Evolutionary conservation across 1,284 basidiomycete species (phyloP), one percentile per base, ranked within the genome.

Genomic region (Macrocystidia cucumis): DNA sequence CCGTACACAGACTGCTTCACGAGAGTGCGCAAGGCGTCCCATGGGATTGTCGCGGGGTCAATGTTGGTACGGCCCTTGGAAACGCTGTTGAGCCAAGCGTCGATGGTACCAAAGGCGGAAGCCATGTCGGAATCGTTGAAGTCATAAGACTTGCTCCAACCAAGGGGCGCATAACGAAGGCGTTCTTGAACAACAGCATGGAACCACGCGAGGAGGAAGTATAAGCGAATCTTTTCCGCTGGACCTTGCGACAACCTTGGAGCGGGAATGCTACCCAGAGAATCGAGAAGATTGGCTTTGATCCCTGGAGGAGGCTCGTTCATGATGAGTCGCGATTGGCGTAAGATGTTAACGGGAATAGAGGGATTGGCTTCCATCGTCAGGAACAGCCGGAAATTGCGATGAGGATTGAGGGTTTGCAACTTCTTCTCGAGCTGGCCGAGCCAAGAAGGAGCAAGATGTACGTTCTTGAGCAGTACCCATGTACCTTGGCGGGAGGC

Each of bases 121-220:
- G 83, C 77, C 73, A 95, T 86, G 54, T 98, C 93, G 3, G 93
- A 95, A 55, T 97, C 91, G 59, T 97, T 97, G 73, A 97, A 97
- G 57, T 97, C 93, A 60, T 97, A 97, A 1, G 74, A 72, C 63
- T 96, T 91, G 54, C 85, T 91, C 91, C 92, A 98, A 1, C 93
- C 92, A 16, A 98, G 69, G 4, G 93, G 93, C 6, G 85, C 86
- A 55, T 96, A 97, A 27, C 93, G 87, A 16, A 97, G 69, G 45
- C 93, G 89, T 59, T 97, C 93, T 61, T 96, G 92, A 1, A 97
- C 82, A 16, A 97, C 76, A 11, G 93, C 91, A 52, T 98, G 93
- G 78, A 97, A 93, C 92, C 92, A 98, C 2, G 92, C 89, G n/a
- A 97, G 74, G 24, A 96, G 65, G 79, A 93, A 93, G 59, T 93